Evolutionary conservation across 129 eudicot species (phyloP).

Genomic region (Heracleum sosnowskyi): DNA sequence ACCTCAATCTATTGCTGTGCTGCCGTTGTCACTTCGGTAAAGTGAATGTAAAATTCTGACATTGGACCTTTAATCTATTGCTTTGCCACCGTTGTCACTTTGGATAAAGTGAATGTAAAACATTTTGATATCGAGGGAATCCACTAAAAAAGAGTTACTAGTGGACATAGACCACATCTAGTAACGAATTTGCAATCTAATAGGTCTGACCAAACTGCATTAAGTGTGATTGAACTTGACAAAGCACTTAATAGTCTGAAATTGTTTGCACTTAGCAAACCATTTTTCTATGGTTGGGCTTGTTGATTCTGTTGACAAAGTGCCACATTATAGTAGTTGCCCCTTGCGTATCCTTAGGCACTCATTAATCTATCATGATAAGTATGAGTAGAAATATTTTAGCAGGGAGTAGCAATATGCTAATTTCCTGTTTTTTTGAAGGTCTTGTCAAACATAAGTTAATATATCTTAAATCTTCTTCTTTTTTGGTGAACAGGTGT

Average conservation of each 20-base stretch:
- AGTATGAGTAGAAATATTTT: neutral
- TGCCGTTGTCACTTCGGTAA: neutral
- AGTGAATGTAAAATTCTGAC: neutral
- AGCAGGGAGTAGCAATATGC: neutral
- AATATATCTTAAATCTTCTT: neutral
- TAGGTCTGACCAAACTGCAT: neutral
- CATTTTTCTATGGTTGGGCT: neutral
- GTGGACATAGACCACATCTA: neutral
- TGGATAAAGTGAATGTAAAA: neutral
- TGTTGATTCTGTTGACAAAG: neutral
- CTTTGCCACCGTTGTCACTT: neutral
- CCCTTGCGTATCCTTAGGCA: neutral
- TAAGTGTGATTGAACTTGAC: neutral
- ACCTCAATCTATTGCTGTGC: neutral
- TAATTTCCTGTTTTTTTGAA: neutral
- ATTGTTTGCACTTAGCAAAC: neutral
- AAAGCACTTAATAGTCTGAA: neutral
- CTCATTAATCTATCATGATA: neutral
- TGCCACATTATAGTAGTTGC: neutral
- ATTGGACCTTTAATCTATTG: neutral
- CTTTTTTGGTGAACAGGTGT: slow-evolving; percentile 47
- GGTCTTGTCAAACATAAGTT: neutral
- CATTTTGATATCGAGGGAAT: neutral
- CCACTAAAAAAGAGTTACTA: neutral
- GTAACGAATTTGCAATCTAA: neutral